Evolutionary conservation across 2,329 filamentous ascomycete species (phyloP), one percentile per base, ranked within the genome.

Genomic region (Plectosphaerella sp.): DNA sequence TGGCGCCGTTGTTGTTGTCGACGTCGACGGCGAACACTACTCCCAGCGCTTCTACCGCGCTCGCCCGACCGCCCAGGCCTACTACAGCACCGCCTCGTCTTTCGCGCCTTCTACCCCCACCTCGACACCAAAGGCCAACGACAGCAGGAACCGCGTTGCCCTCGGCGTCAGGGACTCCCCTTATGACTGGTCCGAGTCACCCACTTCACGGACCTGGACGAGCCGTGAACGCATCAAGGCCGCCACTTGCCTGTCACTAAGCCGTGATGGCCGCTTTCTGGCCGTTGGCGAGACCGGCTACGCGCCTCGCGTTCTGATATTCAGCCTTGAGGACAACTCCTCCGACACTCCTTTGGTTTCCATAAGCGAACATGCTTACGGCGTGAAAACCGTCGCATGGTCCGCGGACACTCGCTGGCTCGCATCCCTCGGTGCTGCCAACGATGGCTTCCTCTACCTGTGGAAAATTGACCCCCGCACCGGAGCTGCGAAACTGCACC

Each of bases 231-330:
- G 91, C 59, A 92, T 97, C 66, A 97, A 97, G 72, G 89, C 94
- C 16, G 91, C 92, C 2, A 96, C 92, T 5, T 96, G 92, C 63
- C 81, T 99, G 24, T 87, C 91, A 20, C 79, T 99, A 58, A 97
- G 91, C 64, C 84, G 86, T 1, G 91, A 97, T 70, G 92, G 89
- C 33, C 88, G 83, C 61, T 95, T 88, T 65, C 76, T 99, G 49
- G 94, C 93, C 9, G 88, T 97, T 3, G 94, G 94, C 62, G 94
- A 99, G 80, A 96, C 92, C 4, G 94, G 94, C 20, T 97, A 97
- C 69, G 89, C 87, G 50, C 94, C 94, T 6, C 82, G 94, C 50
- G 91, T 99, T 20, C 77, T 97, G 52, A 86, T 99, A 51, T 99
- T 96, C 70, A 91, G 84, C 33, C 84, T 94, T 5, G 82, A 88